Percentiles rank a stretch among this genome's conserved stretches.
These are phyloP conservation scores for Tuber indicum DNA, from an alignment of 495 filamentous ascomycete species.

Conservation along the genomic window DNA sequence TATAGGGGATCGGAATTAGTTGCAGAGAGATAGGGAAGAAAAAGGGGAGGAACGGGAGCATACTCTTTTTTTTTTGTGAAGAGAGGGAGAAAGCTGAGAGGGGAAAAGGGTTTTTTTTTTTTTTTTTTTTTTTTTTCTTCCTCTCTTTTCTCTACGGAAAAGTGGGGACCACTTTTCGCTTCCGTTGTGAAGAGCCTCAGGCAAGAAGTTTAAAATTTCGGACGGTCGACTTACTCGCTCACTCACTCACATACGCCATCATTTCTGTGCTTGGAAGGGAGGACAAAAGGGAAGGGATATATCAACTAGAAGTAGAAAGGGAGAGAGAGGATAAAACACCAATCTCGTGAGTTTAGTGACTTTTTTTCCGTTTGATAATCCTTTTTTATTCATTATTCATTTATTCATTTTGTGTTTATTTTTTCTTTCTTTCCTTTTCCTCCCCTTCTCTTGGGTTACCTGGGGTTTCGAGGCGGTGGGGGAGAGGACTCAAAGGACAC, in stretches of 20 bases:
- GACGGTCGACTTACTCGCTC: not conserved
- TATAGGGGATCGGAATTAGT: not conserved
- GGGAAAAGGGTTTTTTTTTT: conserved; percentile 2
- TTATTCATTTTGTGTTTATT: not conserved
- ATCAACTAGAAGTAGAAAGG: not conserved
- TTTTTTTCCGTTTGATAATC: not conserved
- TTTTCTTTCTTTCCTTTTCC: conserved; percentile 2
- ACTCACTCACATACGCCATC: not conserved
- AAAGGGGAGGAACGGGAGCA: conserved; percentile 10
- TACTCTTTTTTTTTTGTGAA: conserved; percentile 11
- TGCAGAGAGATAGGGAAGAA: conserved; percentile 16
- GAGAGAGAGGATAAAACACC: not conserved
- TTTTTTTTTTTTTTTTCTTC: not conserved
- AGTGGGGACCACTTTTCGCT: not conserved
- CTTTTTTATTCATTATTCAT: too few relatives aligned
- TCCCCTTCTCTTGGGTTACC: conserved; percentile 25
- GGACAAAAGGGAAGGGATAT: not conserved
- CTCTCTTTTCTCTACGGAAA: not conserved
- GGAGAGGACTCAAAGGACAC: not conserved
- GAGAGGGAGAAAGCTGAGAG: conserved; percentile 21
- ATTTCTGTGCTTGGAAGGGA: not conserved
- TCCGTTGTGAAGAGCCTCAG: not conserved
- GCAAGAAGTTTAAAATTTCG: conserved; percentile 3
- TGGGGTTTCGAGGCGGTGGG: conserved; percentile 32
- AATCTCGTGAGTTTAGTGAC: not conserved